Evolutionary conservation across 2,329 filamentous ascomycete genomes (phyloP).

Genomic region (Fusarium graminum): DNA sequence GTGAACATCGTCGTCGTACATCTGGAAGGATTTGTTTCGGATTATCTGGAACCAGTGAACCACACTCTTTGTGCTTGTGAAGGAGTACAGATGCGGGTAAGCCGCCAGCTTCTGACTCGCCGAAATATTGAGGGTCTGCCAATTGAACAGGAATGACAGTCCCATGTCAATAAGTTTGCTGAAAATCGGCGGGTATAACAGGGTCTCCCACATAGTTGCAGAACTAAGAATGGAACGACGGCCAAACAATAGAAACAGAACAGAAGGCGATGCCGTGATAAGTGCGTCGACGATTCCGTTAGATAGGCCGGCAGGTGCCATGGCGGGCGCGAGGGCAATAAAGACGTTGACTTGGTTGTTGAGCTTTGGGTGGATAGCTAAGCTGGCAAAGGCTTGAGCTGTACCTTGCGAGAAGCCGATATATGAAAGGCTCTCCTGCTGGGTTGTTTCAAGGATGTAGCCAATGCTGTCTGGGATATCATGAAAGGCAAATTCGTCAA

Average conservation of each 20-base stretch:
- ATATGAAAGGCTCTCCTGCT: constrained; percentile 88
- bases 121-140: constrained; percentile 87
- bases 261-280: constrained; percentile 91
- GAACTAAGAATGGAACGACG: constrained; percentile 91
- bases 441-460: constrained; percentile 88
- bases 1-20: constrained; percentile 96
- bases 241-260: constrained; percentile 93
- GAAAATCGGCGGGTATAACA: constrained; percentile 95
- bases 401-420: constrained; percentile 98
- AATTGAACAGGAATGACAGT: constrained; percentile 87
- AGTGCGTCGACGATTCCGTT: constrained; percentile 93
- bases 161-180: constrained; percentile 87
- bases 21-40: constrained; percentile 94
- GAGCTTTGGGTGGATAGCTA: constrained; percentile 91
- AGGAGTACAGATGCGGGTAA: constrained; percentile 96
- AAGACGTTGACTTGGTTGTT: constrained; percentile 97
- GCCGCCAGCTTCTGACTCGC: constrained; percentile 91
- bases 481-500: constrained; percentile 97
- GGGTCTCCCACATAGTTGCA: constrained; percentile 96
- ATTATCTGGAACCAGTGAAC: constrained; percentile 99
- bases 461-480: constrained; percentile 96
- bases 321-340: constrained; percentile 93
- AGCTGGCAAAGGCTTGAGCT: constrained; percentile 92
- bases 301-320: constrained; percentile 91
- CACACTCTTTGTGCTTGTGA: constrained; percentile 95